These are phyloP conservation scores for Melampsora americana DNA, from an alignment of 1,284 basidiomycete genomes.

Conservation along the genomic window DNA sequence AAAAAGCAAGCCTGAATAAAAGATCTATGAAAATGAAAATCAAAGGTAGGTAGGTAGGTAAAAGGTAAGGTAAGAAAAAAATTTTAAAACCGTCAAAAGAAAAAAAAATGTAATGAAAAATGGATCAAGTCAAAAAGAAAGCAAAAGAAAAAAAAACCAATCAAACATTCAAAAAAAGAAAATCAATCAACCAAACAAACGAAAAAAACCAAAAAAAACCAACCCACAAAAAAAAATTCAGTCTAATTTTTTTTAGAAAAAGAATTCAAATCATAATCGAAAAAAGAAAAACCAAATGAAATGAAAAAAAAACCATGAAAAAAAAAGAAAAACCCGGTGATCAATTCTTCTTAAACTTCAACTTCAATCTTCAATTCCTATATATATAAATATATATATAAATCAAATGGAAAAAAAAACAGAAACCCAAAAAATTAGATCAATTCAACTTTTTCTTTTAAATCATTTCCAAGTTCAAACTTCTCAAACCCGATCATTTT, in stretches of 20 bases:
- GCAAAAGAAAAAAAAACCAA: not conserved
- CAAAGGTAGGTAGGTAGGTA: too few species aligned
- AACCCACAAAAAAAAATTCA: too few species aligned
- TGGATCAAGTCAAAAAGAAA: not conserved
- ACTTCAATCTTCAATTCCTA: not conserved
- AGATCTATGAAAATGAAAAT: not conserved
- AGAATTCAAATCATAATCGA: too few species aligned
- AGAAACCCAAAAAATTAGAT: not conserved
- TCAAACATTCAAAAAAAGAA: not conserved
- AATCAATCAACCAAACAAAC: not conserved
- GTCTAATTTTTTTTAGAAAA: too few species aligned
- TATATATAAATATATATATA: not conserved
- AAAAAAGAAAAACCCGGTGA: too few species aligned
- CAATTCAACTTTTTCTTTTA: too few species aligned
- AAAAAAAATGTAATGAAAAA: not conserved
- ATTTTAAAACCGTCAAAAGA: too few species aligned
- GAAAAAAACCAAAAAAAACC: not conserved
- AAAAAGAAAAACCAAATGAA: not conserved
- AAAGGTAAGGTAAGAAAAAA: too few species aligned
- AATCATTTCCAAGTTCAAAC: not conserved
- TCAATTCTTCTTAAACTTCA: constrained; percentile 1
- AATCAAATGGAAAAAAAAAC: too few species aligned
- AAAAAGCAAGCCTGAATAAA: too few species aligned
- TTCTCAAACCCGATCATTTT: too few species aligned
- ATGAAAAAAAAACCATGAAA: not conserved